Percentiles rank a stretch among this genome's conserved stretches.
Conservation (phyloP, 805 yeast genomes). For the Suhomyces sp. region DNA sequence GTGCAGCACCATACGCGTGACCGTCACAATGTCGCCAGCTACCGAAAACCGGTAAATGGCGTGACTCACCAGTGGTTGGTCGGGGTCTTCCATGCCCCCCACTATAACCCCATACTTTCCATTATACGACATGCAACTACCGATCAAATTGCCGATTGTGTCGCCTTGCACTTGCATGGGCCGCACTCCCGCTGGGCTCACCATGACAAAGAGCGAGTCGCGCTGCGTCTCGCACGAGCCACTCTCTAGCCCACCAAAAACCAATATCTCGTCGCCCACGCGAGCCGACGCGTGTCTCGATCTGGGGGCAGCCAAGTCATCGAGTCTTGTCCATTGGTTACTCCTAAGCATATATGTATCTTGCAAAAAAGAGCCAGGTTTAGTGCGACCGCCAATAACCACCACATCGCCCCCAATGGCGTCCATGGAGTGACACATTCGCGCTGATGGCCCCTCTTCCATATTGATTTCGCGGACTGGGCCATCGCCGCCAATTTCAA, state of each 20-base stretch:
- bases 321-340: slow-evolving; percentile 39
- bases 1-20: slow-evolving; percentile 13
- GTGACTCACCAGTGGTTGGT: slow-evolving; percentile 29
- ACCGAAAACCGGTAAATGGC: slow-evolving; percentile 35
- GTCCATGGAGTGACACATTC: slow-evolving; percentile 61
- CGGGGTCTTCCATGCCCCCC: slow-evolving; percentile 45
- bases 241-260: slow-evolving; percentile 49
- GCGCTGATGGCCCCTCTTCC: slow-evolving; percentile 27
- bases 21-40: slow-evolving; percentile 8
- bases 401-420: slow-evolving; percentile 24
- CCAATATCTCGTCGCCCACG: slow-evolving; percentile 29
- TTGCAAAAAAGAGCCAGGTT: slow-evolving; percentile 48
- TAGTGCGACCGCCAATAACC: slow-evolving; percentile 64
- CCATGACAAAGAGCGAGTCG: slow-evolving; percentile 15
- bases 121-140: slow-evolving; percentile 37
- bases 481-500: not conserved
- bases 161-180: slow-evolving; percentile 19
- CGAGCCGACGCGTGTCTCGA: slow-evolving; percentile 48
- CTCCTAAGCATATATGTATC: slow-evolving; percentile 26
- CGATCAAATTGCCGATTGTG: slow-evolving; percentile 22
- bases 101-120: slow-evolving; percentile 38
- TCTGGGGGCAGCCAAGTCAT: slow-evolving; percentile 44
- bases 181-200: slow-evolving; percentile 12
- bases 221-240: not conserved
- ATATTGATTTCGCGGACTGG: not conserved